phyloP scores from a whole-genome alignment of 2,329 filamentous ascomycete genomes.

The Colletotrichum lini region DNA sequence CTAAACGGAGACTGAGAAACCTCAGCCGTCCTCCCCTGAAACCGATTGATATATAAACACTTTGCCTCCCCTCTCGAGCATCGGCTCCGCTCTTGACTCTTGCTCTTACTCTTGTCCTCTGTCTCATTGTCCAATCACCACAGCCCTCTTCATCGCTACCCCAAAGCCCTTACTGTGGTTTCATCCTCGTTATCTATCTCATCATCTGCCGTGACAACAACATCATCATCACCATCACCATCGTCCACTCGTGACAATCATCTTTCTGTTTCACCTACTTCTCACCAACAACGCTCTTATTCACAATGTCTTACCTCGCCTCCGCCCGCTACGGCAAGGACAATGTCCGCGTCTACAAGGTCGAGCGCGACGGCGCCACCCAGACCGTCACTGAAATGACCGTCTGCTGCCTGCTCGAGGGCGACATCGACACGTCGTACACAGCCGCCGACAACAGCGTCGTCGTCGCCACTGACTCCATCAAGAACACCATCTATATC shows the following conservation, averaged over 20 bases:
- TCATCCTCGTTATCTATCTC: slow-evolving; percentile 9
- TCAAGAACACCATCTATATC: slow-evolving; percentile 98
- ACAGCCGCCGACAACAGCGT: slow-evolving; percentile 95
- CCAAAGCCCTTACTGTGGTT: neutral
- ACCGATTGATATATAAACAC: slow-evolving; percentile 31
- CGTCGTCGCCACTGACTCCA: slow-evolving; percentile 95
- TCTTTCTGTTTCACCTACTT: neutral
- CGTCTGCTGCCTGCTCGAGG: slow-evolving; percentile 91
- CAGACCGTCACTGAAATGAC: slow-evolving; percentile 97
- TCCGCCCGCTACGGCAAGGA: slow-evolving; percentile 91
- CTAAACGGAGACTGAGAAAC: slow-evolving; percentile 16
- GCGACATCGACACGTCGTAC: slow-evolving; percentile 91
- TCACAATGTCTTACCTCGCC: slow-evolving; percentile 66
- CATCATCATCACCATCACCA: neutral
- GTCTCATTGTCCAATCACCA: slow-evolving; percentile 19
- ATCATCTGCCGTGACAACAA: slow-evolving; percentile 14
- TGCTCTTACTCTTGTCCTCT: slow-evolving; percentile 19
- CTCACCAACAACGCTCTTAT: neutral
- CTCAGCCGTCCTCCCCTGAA: slow-evolving; percentile 18
- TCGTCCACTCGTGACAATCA: neutral
- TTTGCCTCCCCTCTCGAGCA: slow-evolving; percentile 18
- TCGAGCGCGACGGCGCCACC: slow-evolving; percentile 82
- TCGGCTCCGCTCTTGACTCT: neutral
- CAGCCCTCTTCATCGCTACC: neutral
- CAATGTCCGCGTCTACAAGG: slow-evolving; percentile 98